Evolutionary conservation across 2,329 filamentous ascomycete genomes (phyloP).

Genomic region (Cadophora malorum): DNA sequence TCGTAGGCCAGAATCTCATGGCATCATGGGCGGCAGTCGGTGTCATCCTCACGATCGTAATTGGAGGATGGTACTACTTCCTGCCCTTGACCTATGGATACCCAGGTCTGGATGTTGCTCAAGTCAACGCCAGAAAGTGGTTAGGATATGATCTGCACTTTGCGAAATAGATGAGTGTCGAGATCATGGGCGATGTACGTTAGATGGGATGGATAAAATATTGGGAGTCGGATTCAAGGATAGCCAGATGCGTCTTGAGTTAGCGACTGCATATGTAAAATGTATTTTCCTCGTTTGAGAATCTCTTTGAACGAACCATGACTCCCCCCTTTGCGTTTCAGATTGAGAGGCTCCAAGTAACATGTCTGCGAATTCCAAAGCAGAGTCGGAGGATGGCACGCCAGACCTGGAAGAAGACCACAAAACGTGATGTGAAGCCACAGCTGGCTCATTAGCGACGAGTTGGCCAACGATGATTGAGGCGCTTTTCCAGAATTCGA

Average conservation of each 20-base stretch:
- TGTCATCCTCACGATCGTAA: conserved; percentile 70
- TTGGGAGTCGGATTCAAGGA: conserved; percentile 15
- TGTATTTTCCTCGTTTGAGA: neutral
- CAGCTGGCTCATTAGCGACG: too few species aligned
- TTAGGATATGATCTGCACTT: conserved; percentile 97
- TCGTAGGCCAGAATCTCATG: conserved; percentile 78
- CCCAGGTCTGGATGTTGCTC: conserved; percentile 80
- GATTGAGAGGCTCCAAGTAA: too few species aligned
- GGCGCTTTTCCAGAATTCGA: too few species aligned
- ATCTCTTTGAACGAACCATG: neutral
- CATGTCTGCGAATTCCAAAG: too few species aligned
- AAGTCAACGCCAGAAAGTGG: conserved; percentile 90
- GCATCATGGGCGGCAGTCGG: conserved; percentile 79
- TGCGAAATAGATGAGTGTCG: conserved; percentile 71
- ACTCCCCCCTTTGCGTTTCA: neutral
- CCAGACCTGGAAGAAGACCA: too few species aligned
- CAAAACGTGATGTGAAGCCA: too few species aligned
- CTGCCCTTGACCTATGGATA: conserved; percentile 94
- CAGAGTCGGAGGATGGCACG: too few species aligned
- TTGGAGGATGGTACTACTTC: conserved; percentile 91
- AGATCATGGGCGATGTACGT: conserved; percentile 21
- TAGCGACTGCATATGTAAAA: conserved; percentile 38
- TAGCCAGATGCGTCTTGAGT: conserved; percentile 26
- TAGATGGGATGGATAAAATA: conserved; percentile 16
- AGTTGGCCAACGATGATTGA: too few species aligned